A percentile compares a stretch with the other conserved stretches of the same genome.
Conservation (phyloP, 148 eudicot genomes). For the Nyssa sinensis region DNA sequence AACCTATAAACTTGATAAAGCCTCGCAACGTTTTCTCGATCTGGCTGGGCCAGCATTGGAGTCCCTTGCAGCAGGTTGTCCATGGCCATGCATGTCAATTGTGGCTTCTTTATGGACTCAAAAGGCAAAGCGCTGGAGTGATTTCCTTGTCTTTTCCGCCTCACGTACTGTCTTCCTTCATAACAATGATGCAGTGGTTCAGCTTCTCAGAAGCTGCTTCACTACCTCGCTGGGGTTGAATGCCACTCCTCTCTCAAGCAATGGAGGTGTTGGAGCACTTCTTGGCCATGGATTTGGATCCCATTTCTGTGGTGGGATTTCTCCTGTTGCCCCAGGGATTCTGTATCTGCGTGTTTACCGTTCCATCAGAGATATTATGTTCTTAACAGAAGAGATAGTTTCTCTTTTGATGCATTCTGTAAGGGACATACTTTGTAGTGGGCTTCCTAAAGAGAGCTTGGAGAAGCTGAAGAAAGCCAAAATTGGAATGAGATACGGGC, state of each 20-base stretch:
- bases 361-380: slow-evolving; percentile 69
- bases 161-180: slow-evolving; percentile 90
- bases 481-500: slow-evolving; percentile 39
- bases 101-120: slow-evolving; percentile 91
- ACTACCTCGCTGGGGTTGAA: slow-evolving; percentile 57
- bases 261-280: slow-evolving; percentile 72
- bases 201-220: slow-evolving; percentile 76
- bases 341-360: slow-evolving; percentile 69
- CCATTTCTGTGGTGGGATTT: slow-evolving; percentile 64
- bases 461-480: slow-evolving; percentile 40
- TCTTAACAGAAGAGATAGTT: slow-evolving; percentile 68
- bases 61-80: slow-evolving; percentile 90
- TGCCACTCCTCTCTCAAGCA: slow-evolving; percentile 36
- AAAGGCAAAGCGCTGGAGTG: too few relatives aligned
- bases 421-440: slow-evolving; percentile 43
- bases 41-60: slow-evolving; percentile 94
- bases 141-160: slow-evolving; percentile 73
- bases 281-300: slow-evolving; percentile 88
- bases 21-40: slow-evolving; percentile 82
- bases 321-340: too few relatives aligned
- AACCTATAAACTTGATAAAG: slow-evolving; percentile 90
- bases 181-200: slow-evolving; percentile 71
- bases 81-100: slow-evolving; percentile 96
- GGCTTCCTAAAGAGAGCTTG: slow-evolving; percentile 30
- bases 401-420: slow-evolving; percentile 68